Conservation (phyloP, 2,329 filamentous ascomycete genomes). For the Penicillium corylophilum region DNA sequence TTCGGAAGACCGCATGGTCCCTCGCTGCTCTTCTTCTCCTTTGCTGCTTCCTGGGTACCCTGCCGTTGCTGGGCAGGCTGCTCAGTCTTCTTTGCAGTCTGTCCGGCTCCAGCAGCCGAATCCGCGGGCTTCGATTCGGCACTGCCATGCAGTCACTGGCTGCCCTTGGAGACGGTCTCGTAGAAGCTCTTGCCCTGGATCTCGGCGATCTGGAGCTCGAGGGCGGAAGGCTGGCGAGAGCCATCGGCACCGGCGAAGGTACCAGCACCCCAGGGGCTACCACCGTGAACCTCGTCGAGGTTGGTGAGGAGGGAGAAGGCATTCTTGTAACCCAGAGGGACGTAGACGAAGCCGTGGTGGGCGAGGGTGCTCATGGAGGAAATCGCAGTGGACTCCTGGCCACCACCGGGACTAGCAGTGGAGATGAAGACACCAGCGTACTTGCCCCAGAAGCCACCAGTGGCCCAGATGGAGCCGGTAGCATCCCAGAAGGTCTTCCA, state of each 20-base stretch:
- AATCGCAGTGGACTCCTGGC: constrained; percentile 86
- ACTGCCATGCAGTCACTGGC: constrained; percentile 75
- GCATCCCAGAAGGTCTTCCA: constrained; percentile 87
- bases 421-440: constrained; percentile 88
- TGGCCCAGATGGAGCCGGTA: constrained; percentile 79
- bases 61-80: constrained; percentile 30
- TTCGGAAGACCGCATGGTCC: constrained; percentile 73
- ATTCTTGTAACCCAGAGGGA: constrained; percentile 90
- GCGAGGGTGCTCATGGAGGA: constrained; percentile 78
- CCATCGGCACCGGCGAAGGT: constrained; percentile 80
- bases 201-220: constrained; percentile 76
- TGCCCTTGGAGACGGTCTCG: constrained; percentile 68
- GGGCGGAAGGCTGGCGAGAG: constrained; percentile 71
- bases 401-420: constrained; percentile 80
- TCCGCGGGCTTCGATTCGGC: constrained; percentile 32
- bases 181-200: constrained; percentile 87
- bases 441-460: constrained; percentile 79
- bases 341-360: constrained; percentile 94
- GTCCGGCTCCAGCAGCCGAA: constrained; percentile 28
- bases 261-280: constrained; percentile 88
- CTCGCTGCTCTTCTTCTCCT: constrained; percentile 53
- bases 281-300: constrained; percentile 78
- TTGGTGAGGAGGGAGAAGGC: constrained; percentile 69
- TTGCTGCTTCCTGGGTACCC: constrained; percentile 32
- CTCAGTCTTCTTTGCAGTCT: constrained; percentile 25